A percentile compares a stretch with the other conserved stretches of the same genome.
Conservation (phyloP, 192 early-diverging fungal species). For the Rhizophagus clarus region DNA sequence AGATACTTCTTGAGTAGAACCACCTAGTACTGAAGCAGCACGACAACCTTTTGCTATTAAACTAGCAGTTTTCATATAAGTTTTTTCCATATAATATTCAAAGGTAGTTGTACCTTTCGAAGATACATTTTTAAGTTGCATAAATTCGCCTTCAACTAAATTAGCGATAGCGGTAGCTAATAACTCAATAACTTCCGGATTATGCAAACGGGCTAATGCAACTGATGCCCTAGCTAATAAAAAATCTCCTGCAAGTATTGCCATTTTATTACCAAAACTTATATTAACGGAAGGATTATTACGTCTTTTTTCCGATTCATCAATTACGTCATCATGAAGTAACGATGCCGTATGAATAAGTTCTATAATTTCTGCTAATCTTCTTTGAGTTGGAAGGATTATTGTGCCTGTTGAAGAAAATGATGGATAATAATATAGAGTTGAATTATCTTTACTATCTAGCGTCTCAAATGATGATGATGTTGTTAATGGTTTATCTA, state of each 20-base stretch:
- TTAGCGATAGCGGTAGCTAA: constrained; percentile 91
- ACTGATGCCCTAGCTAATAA: constrained; percentile 90
- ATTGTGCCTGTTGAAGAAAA: constrained; percentile 34
- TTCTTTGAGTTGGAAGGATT: constrained; percentile 86
- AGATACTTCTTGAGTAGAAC: constrained; percentile 66
- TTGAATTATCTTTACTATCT: constrained; percentile 2
- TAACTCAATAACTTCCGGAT: constrained; percentile 91
- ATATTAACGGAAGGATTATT: constrained; percentile 77
- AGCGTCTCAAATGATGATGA: constrained; percentile 15
- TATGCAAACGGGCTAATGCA: constrained; percentile 85
- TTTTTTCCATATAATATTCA: constrained; percentile 93
- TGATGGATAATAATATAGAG: constrained; percentile 19
- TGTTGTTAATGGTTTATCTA: constrained; percentile 63
- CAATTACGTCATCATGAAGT: constrained; percentile 88
- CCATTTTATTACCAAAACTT: constrained; percentile 97
- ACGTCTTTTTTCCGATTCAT: constrained; percentile 74
- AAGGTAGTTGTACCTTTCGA: constrained; percentile 53
- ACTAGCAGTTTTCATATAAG: constrained; percentile 93
- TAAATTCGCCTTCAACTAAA: constrained; percentile 96
- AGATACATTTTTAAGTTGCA: constrained; percentile 71
- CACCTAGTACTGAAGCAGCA: constrained; percentile 84
- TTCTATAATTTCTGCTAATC: constrained; percentile 95
- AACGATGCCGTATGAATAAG: constrained; percentile 98
- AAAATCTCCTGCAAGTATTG: constrained; percentile 93
- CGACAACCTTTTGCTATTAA: constrained; percentile 93